phyloP scores from a whole-genome alignment of 352 stramenopile genomes.

The Phytophthora sojae region DNA sequence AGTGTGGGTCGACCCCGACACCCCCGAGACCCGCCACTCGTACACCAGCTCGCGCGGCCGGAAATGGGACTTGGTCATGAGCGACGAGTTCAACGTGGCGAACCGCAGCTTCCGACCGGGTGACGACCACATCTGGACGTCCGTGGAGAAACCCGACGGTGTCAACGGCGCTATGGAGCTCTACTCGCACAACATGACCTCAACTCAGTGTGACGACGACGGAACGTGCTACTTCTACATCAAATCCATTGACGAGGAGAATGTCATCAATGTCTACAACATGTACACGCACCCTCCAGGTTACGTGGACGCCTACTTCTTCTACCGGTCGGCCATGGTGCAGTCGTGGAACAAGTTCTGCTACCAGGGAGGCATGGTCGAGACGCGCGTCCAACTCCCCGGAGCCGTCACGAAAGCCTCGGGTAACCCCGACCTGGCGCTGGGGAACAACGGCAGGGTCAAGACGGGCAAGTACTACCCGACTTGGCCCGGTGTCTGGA shows the following conservation, averaged over 20 bases:
- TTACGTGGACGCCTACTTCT: constrained; percentile 52
- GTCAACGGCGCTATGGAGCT: constrained; percentile 90
- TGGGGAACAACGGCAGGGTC: constrained; percentile 39
- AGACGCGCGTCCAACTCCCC: constrained; percentile 88
- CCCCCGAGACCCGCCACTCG: constrained; percentile 33
- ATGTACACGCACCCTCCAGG: constrained; percentile 53
- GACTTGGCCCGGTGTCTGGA: constrained; percentile 93
- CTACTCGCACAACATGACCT: constrained; percentile 88
- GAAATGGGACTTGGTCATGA: constrained; percentile 86
- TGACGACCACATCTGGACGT: constrained; percentile 94
- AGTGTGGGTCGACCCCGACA: constrained; percentile 59
- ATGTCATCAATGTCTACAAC: constrained; percentile 62
- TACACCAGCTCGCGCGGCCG: constrained; percentile 50
- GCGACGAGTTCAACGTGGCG: constrained; percentile 94
- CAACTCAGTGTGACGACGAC: constrained; percentile 48
- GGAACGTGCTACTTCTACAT: constrained; percentile 59
- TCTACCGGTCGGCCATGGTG: constrained; percentile 82
- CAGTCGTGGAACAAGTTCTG: constrained; percentile 96
- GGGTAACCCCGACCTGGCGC: constrained; percentile 49
- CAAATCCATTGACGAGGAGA: constrained; percentile 45
- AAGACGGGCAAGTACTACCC: constrained; percentile 69
- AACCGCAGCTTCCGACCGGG: constrained; percentile 91
- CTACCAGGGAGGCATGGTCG: constrained; percentile 93
- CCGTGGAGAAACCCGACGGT: constrained; percentile 94
- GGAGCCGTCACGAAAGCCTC: constrained; percentile 69